Percentiles rank a stretch among this genome's conserved stretches.
Conservation (phyloP, 139 green algal genomes). For the Auxenochlorella protothecoides region DNA sequence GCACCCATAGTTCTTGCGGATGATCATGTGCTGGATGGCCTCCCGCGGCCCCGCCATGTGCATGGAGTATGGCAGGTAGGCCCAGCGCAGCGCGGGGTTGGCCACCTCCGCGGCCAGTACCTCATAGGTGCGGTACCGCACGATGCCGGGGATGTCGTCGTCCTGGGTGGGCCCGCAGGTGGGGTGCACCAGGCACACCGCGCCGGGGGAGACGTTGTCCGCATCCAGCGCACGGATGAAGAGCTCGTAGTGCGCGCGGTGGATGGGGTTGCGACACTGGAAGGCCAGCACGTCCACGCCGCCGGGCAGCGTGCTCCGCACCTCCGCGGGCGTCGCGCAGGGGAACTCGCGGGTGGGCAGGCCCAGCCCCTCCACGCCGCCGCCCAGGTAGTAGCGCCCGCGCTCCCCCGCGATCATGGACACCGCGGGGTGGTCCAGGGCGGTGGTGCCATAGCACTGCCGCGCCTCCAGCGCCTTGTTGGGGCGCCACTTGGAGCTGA, state of each 20-base stretch:
- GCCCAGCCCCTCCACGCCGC: slow-evolving; percentile 59
- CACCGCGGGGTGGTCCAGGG: slow-evolving; percentile 88
- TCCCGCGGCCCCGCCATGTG: slow-evolving; percentile 88
- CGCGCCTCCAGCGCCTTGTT: slow-evolving; percentile 64
- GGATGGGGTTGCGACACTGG: slow-evolving; percentile 92
- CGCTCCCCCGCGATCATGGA: slow-evolving; percentile 86
- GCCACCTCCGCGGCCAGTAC: slow-evolving; percentile 78
- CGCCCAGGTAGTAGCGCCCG: slow-evolving; percentile 52
- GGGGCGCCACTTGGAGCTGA: slow-evolving; percentile 73
- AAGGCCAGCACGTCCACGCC: slow-evolving; percentile 81
- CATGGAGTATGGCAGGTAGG: slow-evolving; percentile 92
- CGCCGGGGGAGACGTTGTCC: slow-evolving; percentile 53
- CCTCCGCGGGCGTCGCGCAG: slow-evolving; percentile 53
- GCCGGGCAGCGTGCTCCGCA: slow-evolving; percentile 53
- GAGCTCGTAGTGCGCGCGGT: slow-evolving; percentile 88
- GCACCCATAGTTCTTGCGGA: slow-evolving; percentile 92
- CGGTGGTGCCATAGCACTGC: slow-evolving; percentile 76
- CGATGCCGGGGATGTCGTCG: slow-evolving; percentile 90
- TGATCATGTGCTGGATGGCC: slow-evolving; percentile 93
- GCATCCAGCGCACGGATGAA: slow-evolving; percentile 80
- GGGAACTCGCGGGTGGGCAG: slow-evolving; percentile 76
- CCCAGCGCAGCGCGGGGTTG: slow-evolving; percentile 73
- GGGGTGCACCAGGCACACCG: slow-evolving; percentile 80
- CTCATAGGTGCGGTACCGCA: slow-evolving; percentile 90
- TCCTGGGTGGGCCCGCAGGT: slow-evolving; percentile 88